Percentiles rank a stretch among this genome's conserved stretches.
phyloP scores from a whole-genome alignment of 176 grass and related monocot species.

The Rhynchospora breviuscula region DNA sequence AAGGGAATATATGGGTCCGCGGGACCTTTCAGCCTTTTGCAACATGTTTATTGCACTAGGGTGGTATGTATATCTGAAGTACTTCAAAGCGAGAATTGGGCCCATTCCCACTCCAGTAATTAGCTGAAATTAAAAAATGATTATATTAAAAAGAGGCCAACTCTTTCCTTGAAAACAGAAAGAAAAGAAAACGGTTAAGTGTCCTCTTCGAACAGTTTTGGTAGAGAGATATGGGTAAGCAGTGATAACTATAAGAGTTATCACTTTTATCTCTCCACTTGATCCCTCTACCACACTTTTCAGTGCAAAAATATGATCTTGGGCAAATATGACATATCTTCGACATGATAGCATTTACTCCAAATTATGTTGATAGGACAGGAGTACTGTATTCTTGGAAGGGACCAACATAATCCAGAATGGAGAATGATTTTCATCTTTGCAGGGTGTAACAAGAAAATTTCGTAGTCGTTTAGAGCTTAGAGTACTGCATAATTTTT shows the following conservation, averaged over 20 bases:
- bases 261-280: no score
- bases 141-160: neutral
- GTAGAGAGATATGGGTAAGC: no score
- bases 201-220: no score
- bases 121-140: conserved; percentile 39
- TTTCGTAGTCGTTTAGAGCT: neutral
- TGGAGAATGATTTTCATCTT: neutral
- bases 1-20: conserved; percentile 59
- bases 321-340: neutral
- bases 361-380: neutral
- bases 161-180: neutral
- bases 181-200: neutral
- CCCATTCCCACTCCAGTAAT: conserved; percentile 86
- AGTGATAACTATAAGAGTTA: no score
- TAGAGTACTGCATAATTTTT: neutral
- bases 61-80: conserved; percentile 90
- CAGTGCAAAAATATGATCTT: neutral
- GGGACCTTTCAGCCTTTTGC: conserved; percentile 78
- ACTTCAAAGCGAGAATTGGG: conserved; percentile 82
- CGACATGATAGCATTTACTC: neutral
- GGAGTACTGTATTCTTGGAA: neutral
- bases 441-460: neutral
- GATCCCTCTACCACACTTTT: no score
- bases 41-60: conserved; percentile 83
- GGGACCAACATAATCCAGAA: neutral